Evolutionary conservation across 202 grass and related monocot genomes (phyloP), one percentile per base, ranked within the genome.

Genomic region (Carex sylvatica): DNA sequence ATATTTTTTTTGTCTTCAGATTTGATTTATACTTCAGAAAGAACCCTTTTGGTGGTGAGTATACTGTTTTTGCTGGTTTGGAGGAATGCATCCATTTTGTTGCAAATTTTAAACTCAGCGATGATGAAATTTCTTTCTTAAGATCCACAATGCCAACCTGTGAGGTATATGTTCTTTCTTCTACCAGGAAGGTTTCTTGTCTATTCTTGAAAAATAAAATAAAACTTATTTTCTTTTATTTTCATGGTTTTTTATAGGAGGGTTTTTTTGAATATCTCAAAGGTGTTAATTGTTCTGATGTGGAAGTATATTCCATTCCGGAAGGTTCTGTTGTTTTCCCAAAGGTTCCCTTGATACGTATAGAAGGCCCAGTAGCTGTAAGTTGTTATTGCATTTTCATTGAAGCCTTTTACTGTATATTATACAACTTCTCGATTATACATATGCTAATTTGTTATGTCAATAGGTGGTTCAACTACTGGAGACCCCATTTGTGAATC

Each of bases 271-370:
- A 92, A 79, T 98, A 98, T 90, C 89, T 98, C 15, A 90, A 84
- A 52, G 81, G 81, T 90, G 61, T 89, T 22, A 85, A 93, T 63
- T 98, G 96, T 79, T 93, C 86, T 55, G 89, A 93, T 90, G 93
- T 99, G 62, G 96, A 99, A 74, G 93, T 99, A 80, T 93, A 93
- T 56, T 87, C 93, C 63, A 89, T 92, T 91, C 91, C 92, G 42
- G 96, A 99, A 87, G 96, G 96, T 58, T 99, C 93, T 70, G 89
- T 99, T 80, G 96, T 99, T 87, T 95, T 99, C 81, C 93, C 96
- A 44, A 99, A 99, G 84, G 89, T 99, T 6, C 96, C 96, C 51
- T 90, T 99, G 81, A 95, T 95, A 66, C 89, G 91, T 82, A 28
- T 99, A 84, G 93, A 99, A 86, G 96, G 96, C 77, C 91, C 96